Evolutionary conservation across 148 eudicot genomes (phyloP), one percentile per base, ranked within the genome.

Genomic region (Arbutus unedo): DNA sequence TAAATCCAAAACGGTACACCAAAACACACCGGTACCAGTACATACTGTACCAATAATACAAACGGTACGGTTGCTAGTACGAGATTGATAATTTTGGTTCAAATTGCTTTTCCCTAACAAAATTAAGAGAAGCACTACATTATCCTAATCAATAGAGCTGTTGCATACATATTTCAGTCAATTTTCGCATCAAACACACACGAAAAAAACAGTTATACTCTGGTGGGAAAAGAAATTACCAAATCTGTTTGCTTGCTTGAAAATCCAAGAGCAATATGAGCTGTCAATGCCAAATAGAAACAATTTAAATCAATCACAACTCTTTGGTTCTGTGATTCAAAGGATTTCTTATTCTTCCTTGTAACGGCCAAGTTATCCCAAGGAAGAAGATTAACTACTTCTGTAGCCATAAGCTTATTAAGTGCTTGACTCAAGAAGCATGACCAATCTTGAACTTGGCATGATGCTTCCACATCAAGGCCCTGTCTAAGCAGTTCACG

Each of bases 391-490:
- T 92, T 97, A 87, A 94, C 98, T 82, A 94, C 91, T 89, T 97
- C 99, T 54, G 87, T 74, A 82, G 99, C 97, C 93, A 88, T 86
- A 76, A 97, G 97, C 86, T 92, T 94, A 74, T 86, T 84, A 44
- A 97, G 91, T 67, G 98, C 98, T 86, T 93, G 95, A 86, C 85
- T 86, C 82, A 97, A 87, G 88, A 97, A 97, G 85, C 88, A 85
- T 70, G 98, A 91, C 99, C 99, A 97, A 68, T 96, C 99, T 85
- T 91, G 90, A 83, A 97, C 93, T 82, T 91, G 94, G 84, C 97
- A 91, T 49, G 91, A 81, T 73, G 91, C 86, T 88, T 90, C 98
- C 51, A 90, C 92, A 79, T 94, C 96, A 83, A 97, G 98, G 78
- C 99, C 98, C 87, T 93, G 99, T 74, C 94, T 90, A 81, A 97